phyloP scores from a whole-genome alignment of 805 yeast genomes.

The Saccharomycopsis schoenii region DNA sequence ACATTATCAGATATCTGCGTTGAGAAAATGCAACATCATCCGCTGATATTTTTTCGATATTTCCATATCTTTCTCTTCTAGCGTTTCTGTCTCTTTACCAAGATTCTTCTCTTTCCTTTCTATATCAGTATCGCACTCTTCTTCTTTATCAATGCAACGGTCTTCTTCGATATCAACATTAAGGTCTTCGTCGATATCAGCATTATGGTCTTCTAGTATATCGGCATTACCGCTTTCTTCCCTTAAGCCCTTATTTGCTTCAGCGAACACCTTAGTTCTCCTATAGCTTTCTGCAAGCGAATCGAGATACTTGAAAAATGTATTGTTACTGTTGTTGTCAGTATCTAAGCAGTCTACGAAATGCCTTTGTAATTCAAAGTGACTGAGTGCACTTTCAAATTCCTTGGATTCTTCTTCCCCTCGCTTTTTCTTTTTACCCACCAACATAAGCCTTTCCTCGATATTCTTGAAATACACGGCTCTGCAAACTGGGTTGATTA shows the following conservation, averaged over 20 bases:
- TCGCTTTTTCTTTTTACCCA: not conserved
- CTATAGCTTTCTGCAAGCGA: not conserved
- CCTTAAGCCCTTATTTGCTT: not conserved
- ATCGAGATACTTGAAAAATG: not conserved
- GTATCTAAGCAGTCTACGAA: not conserved
- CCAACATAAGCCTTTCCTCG: not conserved
- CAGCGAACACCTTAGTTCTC: not conserved
- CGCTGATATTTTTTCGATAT: constrained; percentile 4
- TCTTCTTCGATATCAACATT: not conserved
- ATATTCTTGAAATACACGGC: not conserved
- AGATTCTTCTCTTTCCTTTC: not conserved
- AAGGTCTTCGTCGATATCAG: not conserved
- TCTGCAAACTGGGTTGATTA: not conserved
- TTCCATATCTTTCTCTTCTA: constrained; percentile 3
- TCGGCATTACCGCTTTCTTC: not conserved
- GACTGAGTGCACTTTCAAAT: not conserved
- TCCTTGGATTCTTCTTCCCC: not conserved
- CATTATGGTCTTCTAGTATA: not conserved
- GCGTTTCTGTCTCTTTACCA: not conserved
- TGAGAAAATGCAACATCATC: constrained; percentile 4
- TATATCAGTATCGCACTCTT: not conserved
- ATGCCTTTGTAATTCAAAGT: not conserved
- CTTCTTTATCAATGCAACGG: not conserved
- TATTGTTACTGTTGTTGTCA: not conserved
- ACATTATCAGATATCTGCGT: not conserved